Conservation (phyloP, 768 basidiomycete species). For the Termitomyces sp. region DNA sequence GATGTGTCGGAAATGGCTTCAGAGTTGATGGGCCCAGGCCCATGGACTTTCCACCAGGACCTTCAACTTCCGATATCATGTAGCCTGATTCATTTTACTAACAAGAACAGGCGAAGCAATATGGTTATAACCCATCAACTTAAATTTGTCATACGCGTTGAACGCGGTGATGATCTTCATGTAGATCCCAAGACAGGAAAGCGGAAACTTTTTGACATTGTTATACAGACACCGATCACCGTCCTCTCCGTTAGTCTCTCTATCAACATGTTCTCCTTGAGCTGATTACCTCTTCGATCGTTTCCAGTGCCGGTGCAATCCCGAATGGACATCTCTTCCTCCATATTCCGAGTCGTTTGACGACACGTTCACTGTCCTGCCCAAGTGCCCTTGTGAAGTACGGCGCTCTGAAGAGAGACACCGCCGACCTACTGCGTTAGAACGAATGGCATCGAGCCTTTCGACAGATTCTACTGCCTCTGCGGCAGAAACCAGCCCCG, state of each 20-base stretch:
- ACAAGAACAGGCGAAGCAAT: constrained; percentile 70
- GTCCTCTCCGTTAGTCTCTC: constrained; percentile 70
- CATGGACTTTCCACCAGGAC: constrained; percentile 75
- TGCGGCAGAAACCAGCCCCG: constrained; percentile 29
- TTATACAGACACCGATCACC: constrained; percentile 79
- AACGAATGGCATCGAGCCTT: constrained; percentile 24
- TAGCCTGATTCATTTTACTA: constrained; percentile 64
- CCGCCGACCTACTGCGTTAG: constrained; percentile 16
- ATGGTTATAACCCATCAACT: constrained; percentile 71
- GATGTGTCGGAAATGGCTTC: constrained; percentile 55
- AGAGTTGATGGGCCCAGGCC: constrained; percentile 70
- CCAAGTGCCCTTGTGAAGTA: constrained; percentile 43
- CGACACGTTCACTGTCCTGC: constrained; percentile 24
- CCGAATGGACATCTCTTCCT: constrained; percentile 75
- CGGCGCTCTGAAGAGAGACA: constrained; percentile 6
- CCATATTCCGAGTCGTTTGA: constrained; percentile 55
- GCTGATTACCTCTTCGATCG: not conserved
- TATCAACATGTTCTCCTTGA: not conserved
- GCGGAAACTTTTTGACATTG: constrained; percentile 82
- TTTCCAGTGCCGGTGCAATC: constrained; percentile 73
- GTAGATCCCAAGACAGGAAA: constrained; percentile 63
- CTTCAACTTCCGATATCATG: constrained; percentile 68
- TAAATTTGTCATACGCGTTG: constrained; percentile 78
- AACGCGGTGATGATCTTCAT: constrained; percentile 66
- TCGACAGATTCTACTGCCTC: constrained; percentile 31